A percentile compares a stretch with the other conserved stretches of the same genome.
Evolutionary conservation across 78 protist genomes (phyloP).

Genomic region (Chrysochromulina parva): DNA sequence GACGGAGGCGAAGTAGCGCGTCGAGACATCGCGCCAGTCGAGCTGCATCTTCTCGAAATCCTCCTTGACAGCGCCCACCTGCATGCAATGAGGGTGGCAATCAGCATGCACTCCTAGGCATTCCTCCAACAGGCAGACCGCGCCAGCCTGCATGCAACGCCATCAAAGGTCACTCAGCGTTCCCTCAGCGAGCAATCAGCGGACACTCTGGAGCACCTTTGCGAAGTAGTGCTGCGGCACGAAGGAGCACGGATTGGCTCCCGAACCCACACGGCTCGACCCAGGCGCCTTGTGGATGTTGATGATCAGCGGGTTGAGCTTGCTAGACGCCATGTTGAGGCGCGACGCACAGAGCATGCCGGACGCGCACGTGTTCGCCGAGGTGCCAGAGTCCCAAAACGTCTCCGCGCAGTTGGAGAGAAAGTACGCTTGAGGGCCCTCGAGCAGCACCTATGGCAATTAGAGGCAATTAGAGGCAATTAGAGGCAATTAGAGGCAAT

Average conservation of each 20-base stretch:
- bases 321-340: background rate
- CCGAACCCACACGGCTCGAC: conserved; percentile 23
- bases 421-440: conserved; percentile 47
- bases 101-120: too few species aligned
- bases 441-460: background rate
- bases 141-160: too few species aligned
- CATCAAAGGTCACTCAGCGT: too few species aligned
- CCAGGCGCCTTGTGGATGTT: conserved; percentile 50
- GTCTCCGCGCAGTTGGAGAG: conserved; percentile 39
- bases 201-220: too few species aligned
- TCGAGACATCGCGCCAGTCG: conserved; percentile 20
- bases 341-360: conserved; percentile 24
- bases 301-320: background rate
- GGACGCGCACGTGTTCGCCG: conserved; percentile 32
- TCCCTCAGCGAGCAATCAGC: too few species aligned
- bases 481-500: background rate
- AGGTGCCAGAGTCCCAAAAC: conserved; percentile 44
- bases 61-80: background rate
- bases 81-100: background rate
- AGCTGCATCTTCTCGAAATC: background rate
- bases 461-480: too few species aligned
- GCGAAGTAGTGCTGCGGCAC: conserved; percentile 43
- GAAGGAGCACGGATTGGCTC: conserved; percentile 46
- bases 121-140: too few species aligned
- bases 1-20: background rate